Percentiles rank a stretch among this genome's conserved stretches.
phyloP scores from a whole-genome alignment of 1,139 yeast genomes.

The Taphrina communis region DNA sequence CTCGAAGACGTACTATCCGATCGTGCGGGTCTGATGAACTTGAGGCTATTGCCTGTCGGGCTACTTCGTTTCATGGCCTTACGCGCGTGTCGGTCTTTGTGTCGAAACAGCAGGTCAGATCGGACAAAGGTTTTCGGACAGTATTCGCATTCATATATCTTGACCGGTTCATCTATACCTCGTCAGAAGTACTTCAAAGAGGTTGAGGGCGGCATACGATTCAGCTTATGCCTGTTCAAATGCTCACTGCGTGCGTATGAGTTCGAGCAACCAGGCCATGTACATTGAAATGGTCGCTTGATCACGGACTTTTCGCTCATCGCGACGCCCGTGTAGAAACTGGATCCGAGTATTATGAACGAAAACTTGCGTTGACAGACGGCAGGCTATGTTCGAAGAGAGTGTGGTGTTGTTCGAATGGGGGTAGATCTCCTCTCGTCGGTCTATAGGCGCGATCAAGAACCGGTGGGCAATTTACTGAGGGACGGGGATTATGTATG shows the following conservation, averaged over 20 bases:
- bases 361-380: not conserved
- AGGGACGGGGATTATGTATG: not conserved
- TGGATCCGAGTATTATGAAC: too few species aligned
- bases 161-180: conserved; percentile 29
- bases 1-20: conserved; percentile 29
- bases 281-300: conserved; percentile 27
- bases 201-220: conserved; percentile 14
- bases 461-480: not conserved
- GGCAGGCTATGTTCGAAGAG: not conserved
- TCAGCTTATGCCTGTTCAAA: conserved; percentile 34
- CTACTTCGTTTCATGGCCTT: conserved; percentile 2
- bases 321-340: too few species aligned
- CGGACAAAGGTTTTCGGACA: conserved; percentile 39
- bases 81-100: conserved; percentile 36
- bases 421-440: too few species aligned
- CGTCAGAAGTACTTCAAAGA: not conserved
- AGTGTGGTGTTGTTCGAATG: not conserved
- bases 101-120: conserved; percentile 36
- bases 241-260: conserved; percentile 39
- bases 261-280: conserved; percentile 39
- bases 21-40: conserved; percentile 34
- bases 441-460: too few species aligned
- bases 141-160: conserved; percentile 35
- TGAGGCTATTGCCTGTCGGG: conserved; percentile 5
- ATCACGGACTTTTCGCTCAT: conserved; percentile 11